Base-by-base conservation (phyloP, 164 flowering plant species). In the Litsea cubeba region DNA sequence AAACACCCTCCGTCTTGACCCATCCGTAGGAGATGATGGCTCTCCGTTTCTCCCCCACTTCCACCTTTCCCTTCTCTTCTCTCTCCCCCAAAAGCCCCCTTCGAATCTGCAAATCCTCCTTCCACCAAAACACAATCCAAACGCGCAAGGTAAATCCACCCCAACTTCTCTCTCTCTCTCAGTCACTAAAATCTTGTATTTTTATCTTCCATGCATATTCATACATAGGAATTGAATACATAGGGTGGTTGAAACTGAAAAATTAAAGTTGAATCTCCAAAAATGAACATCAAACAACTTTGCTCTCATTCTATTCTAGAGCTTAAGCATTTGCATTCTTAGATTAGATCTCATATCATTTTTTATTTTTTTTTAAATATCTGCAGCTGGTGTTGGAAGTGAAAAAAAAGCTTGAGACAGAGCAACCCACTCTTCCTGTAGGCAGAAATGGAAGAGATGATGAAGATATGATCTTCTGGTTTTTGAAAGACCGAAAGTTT, bases 391-490 rank as follows among this genome's bases (percentile, higher is more conserved):
- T 95, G 74, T 30, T 83, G 82, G 87, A 93, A 78, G 97, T 95
- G 12, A 95, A 88, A 78, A 86, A 89, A 81, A 90, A 83, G 85
- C 99, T 95, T 78, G 87, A 82, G 67, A 87, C 63, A 72, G 88
- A 88, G 77, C 72, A 88, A 75, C 77, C 70, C 22, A 77, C 70
- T 79, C 97, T 95, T 18, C 97, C 94, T 20, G 78, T 87, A 0
- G 99, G 99, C 5, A 89, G 77, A 74, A 83, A 89, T 79, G 99
- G 99, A 78, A 88, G 97, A 82, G 97, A 95, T 82, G 99, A 95
- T 78, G 97, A 90, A 72, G 93, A 89, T 12, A 87, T 91, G 97
- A 93, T 95, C 72, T 84, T 85, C 1, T 95, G 99, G 99, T 95
- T 87, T 81, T 79, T 95, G 75, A 91, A 87, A 81, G 99, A 95